Base-by-base conservation (phyloP, 2,329 filamentous ascomycete species). In the Monilinia fructicola region DNA sequence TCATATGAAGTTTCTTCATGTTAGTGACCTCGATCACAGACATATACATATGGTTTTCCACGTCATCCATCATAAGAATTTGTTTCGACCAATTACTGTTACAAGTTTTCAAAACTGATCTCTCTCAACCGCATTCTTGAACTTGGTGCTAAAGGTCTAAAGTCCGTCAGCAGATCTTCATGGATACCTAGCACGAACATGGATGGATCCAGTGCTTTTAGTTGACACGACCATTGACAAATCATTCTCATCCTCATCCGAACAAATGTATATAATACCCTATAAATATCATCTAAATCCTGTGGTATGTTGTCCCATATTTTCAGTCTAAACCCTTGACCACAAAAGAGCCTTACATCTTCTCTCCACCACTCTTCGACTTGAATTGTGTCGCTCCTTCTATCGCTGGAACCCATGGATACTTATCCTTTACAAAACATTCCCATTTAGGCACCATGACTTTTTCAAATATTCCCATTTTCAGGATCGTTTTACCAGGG, bases 381-480 rank as follows among this genome's bases (percentile, higher is more conserved):
- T 71, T 71, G 46, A 66, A 71, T 44, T 71, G 69, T 11, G 66
- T 55, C 16, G 68, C 42, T n/a, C 67, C 67, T 16, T 70, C 68
- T 4, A 69, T 23, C 26, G 58, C 46, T 52, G 65, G 53, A 42
- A 70, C 52, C 81, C 81, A 83, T 3, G 71, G 69, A 69, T 83
- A 79, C 60, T 78, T 75, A 68, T 81, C 77, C n/a, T 72, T 65
- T 2, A 76, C 78, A 72, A 83, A 83, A 21, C 72, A 76, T 72
- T 83, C 81, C 56, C 74, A 75, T 67, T 82, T 80, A 0, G 81
- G 81, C 66, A 76, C 72, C 5, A 81, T 80, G 31, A 83, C 82
- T 4, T 79, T 73, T 6, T 79, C 80, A 68, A 81, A 82, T 53
- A 84, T 80, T 16, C 82, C 82, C 76, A 83, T 78, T 72, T 84